These are phyloP conservation scores for Agaricus sinodeliciosus DNA, from an alignment of 768 basidiomycete species.

Conservation along the genomic window DNA sequence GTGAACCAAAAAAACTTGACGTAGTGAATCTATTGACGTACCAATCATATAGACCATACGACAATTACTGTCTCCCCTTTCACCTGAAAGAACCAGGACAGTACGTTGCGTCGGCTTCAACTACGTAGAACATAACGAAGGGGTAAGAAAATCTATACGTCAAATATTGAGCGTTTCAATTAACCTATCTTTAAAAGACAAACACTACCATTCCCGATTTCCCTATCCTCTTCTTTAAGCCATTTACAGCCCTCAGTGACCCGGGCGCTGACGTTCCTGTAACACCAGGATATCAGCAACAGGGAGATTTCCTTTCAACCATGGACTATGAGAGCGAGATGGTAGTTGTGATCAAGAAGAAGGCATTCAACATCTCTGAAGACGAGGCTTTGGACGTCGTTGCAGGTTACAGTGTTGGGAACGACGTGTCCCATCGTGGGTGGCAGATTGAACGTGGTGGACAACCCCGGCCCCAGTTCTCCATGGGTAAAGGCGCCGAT, in stretches of 20 bases:
- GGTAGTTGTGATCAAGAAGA: slow-evolving; percentile 35
- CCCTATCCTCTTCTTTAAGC: slow-evolving; percentile 31
- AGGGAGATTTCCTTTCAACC: slow-evolving; percentile 31
- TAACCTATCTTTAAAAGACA: slow-evolving; percentile 15
- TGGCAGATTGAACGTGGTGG: slow-evolving; percentile 40
- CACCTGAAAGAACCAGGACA: slow-evolving; percentile 24
- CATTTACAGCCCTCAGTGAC: slow-evolving; percentile 29
- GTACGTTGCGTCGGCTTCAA: slow-evolving; percentile 32
- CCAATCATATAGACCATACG: slow-evolving; percentile 21
- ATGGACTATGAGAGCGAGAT: slow-evolving; percentile 39
- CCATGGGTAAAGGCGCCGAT: slow-evolving; percentile 37
- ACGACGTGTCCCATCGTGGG: slow-evolving; percentile 37
- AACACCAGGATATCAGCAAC: slow-evolving; percentile 31
- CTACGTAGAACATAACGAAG: slow-evolving; percentile 28
- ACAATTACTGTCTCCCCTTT: slow-evolving; percentile 27
- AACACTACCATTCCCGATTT: slow-evolving; percentile 27
- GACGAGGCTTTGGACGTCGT: slow-evolving; percentile 35
- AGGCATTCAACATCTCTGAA: slow-evolving; percentile 35
- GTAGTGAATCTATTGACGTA: not conserved
- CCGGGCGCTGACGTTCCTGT: slow-evolving; percentile 29
- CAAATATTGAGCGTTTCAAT: not conserved
- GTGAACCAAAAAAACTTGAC: slow-evolving; percentile 12
- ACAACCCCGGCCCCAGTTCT: slow-evolving; percentile 32
- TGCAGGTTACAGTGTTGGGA: slow-evolving; percentile 31
- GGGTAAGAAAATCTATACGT: slow-evolving; percentile 12